These are phyloP conservation scores for Ascochyta clinopodiicola DNA, from an alignment of 2,329 filamentous ascomycete species.

Conservation along the genomic window DNA sequence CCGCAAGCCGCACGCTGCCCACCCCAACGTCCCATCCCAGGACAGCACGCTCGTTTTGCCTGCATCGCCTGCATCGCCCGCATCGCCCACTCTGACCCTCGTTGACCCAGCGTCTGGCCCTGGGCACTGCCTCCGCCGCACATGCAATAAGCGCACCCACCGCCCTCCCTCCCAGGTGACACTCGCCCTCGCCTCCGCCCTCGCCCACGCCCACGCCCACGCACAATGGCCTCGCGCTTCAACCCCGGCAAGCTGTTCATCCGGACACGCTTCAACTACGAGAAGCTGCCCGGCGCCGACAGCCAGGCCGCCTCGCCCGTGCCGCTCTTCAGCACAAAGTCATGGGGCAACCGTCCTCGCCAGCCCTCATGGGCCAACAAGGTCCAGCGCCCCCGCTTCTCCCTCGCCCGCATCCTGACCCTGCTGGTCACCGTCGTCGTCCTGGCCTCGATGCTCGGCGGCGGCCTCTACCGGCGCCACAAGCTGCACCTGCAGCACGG, in stretches of 20 bases:
- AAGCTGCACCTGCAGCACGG: constrained; percentile 43
- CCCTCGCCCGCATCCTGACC: constrained; percentile 51
- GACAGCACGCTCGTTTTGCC: constrained; percentile 42
- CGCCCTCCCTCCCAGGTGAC: constrained; percentile 10
- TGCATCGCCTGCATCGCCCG: constrained; percentile 15
- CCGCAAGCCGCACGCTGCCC: not conserved
- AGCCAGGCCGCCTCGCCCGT: constrained; percentile 50
- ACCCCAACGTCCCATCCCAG: constrained; percentile 16
- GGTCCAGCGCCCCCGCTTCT: constrained; percentile 52
- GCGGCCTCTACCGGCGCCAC: constrained; percentile 50
- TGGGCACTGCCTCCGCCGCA: constrained; percentile 29
- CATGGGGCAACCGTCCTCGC: constrained; percentile 42
- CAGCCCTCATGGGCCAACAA: constrained; percentile 48
- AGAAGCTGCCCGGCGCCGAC: constrained; percentile 53
- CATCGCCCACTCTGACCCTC: constrained; percentile 8
- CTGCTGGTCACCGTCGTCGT: constrained; percentile 51
- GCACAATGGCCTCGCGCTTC: constrained; percentile 47
- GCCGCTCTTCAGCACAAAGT: constrained; percentile 49
- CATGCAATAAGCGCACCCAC: constrained; percentile 39
- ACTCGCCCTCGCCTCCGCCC: not conserved
- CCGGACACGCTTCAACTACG: constrained; percentile 54
- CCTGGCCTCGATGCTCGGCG: constrained; percentile 51
- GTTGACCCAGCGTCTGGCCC: constrained; percentile 7
- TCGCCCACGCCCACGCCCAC: constrained; percentile 10
- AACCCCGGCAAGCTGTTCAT: constrained; percentile 56